Evolutionary conservation across 1,284 basidiomycete species (phyloP), one percentile per base, ranked within the genome.

Genomic region (Marasmius fiardii): DNA sequence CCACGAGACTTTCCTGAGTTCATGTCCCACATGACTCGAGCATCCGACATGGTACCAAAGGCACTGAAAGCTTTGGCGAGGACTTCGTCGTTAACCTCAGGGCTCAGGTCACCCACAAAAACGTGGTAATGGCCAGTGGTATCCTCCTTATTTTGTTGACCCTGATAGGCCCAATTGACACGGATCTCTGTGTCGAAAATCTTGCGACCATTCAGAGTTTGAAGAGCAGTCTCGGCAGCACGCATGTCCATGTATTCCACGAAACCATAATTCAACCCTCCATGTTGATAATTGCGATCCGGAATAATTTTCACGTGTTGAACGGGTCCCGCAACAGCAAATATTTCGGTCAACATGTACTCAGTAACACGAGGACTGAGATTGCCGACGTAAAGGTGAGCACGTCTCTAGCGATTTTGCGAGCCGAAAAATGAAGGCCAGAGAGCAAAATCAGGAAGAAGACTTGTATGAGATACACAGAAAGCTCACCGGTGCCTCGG

Each of bases 11-110:
- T 98, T 63, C 96, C 95, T 56, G 94, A 97, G 77, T 95, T 96
- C 92, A 97, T 95, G 72, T 99, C 96, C 94, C 96, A 98, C 95
- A 99, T 99, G 63, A 99, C 95, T 48, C 96, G 86, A 49, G 95
- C 96, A 71, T 99, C 96, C 57, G 92, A 95, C 72, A 99, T 81
- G 55, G 90, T 92, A 35, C 94, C 93, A 70, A 98, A 98, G 39
- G 93, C 92, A 63, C 85, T 86, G 77, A 99, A 99, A 16, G 96
- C 95, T 74, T 98, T 95, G 52, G 79, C 90, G 55, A 99, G 86
- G 53, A 96, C 90, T n/a, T 95, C 92, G 69, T 99, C 96, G 71
- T 94, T 98, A 67, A 99, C 95, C 70, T 99, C 96, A 11, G 96
- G 95, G 63, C 91, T 92, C 61, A 99, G 88, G 76, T 99, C 96